phyloP scores from a whole-genome alignment of 2,329 filamentous ascomycete species.

The Epichloe sibirici region DNA sequence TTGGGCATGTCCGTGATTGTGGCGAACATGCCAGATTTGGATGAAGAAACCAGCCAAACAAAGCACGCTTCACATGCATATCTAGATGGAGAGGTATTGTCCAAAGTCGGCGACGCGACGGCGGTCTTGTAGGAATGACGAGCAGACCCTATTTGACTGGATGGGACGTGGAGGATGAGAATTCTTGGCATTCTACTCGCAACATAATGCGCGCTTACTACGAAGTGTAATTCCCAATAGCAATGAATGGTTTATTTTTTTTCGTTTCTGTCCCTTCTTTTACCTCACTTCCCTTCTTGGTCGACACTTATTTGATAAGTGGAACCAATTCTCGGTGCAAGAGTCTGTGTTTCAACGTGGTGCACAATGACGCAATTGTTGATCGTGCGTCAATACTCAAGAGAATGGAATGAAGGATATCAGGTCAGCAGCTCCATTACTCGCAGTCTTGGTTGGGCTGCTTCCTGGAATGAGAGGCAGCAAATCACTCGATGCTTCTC shows the following conservation, averaged over 20 bases:
- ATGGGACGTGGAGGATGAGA: too few species aligned
- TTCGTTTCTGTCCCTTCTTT: too few species aligned
- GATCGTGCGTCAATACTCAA: too few species aligned
- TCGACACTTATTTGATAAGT: too few species aligned
- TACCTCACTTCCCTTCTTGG: too few species aligned
- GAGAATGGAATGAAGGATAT: neutral
- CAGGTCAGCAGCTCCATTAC: neutral
- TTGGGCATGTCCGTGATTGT: neutral
- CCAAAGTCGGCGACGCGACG: neutral
- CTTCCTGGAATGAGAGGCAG: neutral
- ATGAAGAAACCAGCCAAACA: neutral
- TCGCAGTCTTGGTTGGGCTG: neutral
- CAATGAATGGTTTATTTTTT: too few species aligned
- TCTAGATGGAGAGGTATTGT: neutral
- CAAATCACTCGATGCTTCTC: too few species aligned
- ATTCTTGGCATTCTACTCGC: too few species aligned
- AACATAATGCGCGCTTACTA: too few species aligned
- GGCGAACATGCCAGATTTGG: neutral
- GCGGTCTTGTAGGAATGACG: neutral
- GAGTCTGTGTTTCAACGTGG: neutral
- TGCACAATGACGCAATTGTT: neutral
- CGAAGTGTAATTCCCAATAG: too few species aligned
- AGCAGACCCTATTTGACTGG: neutral
- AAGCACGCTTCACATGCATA: neutral
- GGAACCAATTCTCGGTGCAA: too few species aligned